These are phyloP conservation scores for Bromus sterilis DNA, from an alignment of 176 grass and related monocot genomes.

Conservation along the genomic window DNA sequence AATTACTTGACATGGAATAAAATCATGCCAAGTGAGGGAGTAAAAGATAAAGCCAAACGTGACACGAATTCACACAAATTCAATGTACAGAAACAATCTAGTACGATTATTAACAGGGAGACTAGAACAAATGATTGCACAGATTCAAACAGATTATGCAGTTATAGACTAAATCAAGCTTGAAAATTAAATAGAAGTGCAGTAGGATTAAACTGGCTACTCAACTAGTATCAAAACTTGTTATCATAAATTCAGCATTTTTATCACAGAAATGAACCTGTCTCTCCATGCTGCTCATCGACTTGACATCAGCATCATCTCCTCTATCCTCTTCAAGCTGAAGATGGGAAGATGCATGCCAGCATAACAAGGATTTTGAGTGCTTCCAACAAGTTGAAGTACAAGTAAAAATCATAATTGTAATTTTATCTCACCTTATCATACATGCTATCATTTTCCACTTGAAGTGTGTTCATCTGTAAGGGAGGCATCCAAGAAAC, in stretches of 20 bases:
- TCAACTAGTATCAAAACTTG: not conserved
- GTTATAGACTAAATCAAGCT: not conserved
- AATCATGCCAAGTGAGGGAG: too few relatives aligned
- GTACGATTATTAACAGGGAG: not conserved
- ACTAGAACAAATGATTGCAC: not conserved
- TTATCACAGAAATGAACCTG: slow-evolving; percentile 37
- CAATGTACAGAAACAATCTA: not conserved
- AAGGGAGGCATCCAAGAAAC: slow-evolving; percentile 20
- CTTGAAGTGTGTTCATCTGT: slow-evolving; percentile 70
- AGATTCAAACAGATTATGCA: slow-evolving; percentile 9
- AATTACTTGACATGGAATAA: too few relatives aligned
- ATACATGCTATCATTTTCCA: slow-evolving; percentile 63
- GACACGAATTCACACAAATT: not conserved
- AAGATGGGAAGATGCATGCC: slow-evolving; percentile 45
- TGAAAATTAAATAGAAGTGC: slow-evolving; percentile 9
- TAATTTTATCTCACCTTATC: slow-evolving; percentile 55
- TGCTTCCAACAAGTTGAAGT: slow-evolving; percentile 18
- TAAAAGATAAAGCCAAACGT: not conserved
- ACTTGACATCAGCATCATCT: slow-evolving; percentile 52
- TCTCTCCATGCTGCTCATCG: slow-evolving; percentile 51
- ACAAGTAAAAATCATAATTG: slow-evolving; percentile 14
- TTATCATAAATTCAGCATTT: slow-evolving; percentile 6
- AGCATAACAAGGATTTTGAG: slow-evolving; percentile 25
- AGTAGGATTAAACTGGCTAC: slow-evolving; percentile 13
- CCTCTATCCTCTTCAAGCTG: slow-evolving; percentile 71